These are phyloP conservation scores for Erysimum cheiri DNA, from an alignment of 441 rosid genomes.

Conservation along the genomic window DNA sequence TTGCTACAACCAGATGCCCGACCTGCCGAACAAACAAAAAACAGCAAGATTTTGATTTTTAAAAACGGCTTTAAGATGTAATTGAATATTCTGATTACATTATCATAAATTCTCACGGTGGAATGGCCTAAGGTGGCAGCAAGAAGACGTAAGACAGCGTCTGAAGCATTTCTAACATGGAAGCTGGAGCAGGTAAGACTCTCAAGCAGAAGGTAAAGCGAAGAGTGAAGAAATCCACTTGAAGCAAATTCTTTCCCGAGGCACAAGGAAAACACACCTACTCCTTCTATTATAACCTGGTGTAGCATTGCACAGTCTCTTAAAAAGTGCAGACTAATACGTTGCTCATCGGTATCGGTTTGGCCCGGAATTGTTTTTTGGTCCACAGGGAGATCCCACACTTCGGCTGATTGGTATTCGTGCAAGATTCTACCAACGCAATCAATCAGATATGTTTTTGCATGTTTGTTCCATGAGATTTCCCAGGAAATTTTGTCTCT, in stretches of 20 bases:
- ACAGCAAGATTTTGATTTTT: slow-evolving; percentile 25
- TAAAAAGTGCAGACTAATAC: slow-evolving; percentile 64
- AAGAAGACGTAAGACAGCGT: slow-evolving; percentile 76
- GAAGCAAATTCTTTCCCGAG: slow-evolving; percentile 78
- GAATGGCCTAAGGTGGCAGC: slow-evolving; percentile 64
- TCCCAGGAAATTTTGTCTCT: slow-evolving; percentile 60
- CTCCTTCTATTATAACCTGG: slow-evolving; percentile 80
- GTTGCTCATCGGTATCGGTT: slow-evolving; percentile 53
- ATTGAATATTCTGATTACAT: slow-evolving; percentile 9
- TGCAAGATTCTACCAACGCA: slow-evolving; percentile 87
- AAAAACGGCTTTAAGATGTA: slow-evolving; percentile 14
- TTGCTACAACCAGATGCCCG: slow-evolving; percentile 85
- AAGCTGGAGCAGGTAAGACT: slow-evolving; percentile 73
- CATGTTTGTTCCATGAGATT: slow-evolving; percentile 53
- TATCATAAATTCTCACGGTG: slow-evolving; percentile 57
- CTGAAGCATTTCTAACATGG: slow-evolving; percentile 82
- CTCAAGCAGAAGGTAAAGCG: slow-evolving; percentile 91
- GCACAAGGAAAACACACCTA: slow-evolving; percentile 79
- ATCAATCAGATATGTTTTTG: slow-evolving; percentile 64
- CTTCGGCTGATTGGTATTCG: slow-evolving; percentile 84
- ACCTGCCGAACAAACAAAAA: slow-evolving; percentile 59
- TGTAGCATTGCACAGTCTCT: slow-evolving; percentile 81
- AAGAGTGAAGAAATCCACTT: slow-evolving; percentile 90
- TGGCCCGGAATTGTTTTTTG: slow-evolving; percentile 46
- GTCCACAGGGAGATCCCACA: slow-evolving; percentile 89